Conservation (phyloP, 768 basidiomycete genomes). For the Tricholoma sp. region DNA sequence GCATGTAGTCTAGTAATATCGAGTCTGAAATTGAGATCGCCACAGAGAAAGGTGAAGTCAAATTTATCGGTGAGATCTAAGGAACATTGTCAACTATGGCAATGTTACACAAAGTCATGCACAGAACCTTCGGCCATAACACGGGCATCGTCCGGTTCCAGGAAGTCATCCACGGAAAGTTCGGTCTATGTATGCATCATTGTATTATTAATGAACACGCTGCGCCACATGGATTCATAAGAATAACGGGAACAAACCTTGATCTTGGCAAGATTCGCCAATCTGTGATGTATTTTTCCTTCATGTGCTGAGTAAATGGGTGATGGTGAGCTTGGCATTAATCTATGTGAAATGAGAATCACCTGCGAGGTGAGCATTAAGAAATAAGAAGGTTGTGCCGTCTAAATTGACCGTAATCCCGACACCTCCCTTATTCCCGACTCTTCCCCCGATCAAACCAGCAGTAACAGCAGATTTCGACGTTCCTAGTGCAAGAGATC, state of each 20-base stretch:
- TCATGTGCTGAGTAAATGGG: constrained; percentile 55
- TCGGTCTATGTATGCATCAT: constrained; percentile 46
- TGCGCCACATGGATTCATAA: not conserved
- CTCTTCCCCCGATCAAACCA: constrained; percentile 83
- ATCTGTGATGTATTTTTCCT: constrained; percentile 68
- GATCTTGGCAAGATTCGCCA: constrained; percentile 86
- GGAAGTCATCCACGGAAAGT: constrained; percentile 74
- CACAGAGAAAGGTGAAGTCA: constrained; percentile 84
- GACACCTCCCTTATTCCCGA: constrained; percentile 92
- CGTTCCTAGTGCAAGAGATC: constrained; percentile 38
- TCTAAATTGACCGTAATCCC: constrained; percentile 85
- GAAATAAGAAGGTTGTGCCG: constrained; percentile 79
- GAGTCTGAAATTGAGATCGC: constrained; percentile 89
- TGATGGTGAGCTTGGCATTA: not conserved
- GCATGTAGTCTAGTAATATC: constrained; percentile 88
- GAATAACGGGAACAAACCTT: constrained; percentile 43
- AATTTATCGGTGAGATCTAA: constrained; percentile 83
- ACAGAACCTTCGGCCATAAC: constrained; percentile 61
- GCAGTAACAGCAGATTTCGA: constrained; percentile 84
- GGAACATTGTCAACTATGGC: not conserved
- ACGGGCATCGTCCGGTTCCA: constrained; percentile 59
- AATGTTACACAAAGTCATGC: constrained; percentile 1
- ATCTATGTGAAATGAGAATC: constrained; percentile 9
- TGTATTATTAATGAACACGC: not conserved
- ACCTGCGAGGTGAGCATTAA: constrained; percentile 92